Conservation (phyloP, 768 basidiomycete genomes). For the Galerina sulciceps region DNA sequence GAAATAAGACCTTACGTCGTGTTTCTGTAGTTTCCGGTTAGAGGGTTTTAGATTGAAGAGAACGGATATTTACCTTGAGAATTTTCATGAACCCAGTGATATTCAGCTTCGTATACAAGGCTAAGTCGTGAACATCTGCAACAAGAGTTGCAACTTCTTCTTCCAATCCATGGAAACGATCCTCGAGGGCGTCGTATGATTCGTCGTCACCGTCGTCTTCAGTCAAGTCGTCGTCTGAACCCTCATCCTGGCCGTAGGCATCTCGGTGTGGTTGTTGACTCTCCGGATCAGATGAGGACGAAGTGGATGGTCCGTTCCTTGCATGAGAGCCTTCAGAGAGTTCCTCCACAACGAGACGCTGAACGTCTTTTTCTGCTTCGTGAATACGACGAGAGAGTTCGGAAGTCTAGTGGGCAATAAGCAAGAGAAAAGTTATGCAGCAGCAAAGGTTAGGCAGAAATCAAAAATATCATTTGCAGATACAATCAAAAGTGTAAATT, state of each 20-base stretch:
- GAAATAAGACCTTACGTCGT: conserved; percentile 64
- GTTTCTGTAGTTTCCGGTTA: conserved; percentile 63
- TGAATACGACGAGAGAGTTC: conserved; percentile 84
- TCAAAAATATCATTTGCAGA: background rate
- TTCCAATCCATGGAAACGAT: conserved; percentile 84
- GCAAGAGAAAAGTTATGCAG: background rate
- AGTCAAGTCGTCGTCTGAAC: conserved; percentile 70
- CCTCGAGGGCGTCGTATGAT: conserved; percentile 79
- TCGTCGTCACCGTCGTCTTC: conserved; percentile 46
- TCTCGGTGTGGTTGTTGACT: conserved; percentile 49
- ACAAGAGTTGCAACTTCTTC: conserved; percentile 95
- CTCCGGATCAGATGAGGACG: conserved; percentile 53
- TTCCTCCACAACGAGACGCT: conserved; percentile 73
- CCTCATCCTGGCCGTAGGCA: conserved; percentile 61
- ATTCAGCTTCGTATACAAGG: conserved; percentile 93
- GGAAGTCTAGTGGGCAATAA: conserved; percentile 55
- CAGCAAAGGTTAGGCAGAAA: background rate
- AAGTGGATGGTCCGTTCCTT: conserved; percentile 20
- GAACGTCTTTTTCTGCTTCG: conserved; percentile 81
- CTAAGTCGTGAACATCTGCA: conserved; percentile 90
- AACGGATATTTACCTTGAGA: conserved; percentile 65
- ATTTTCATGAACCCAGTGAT: conserved; percentile 99
- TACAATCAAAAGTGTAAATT: background rate
- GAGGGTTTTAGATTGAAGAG: background rate
- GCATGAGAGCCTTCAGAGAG: conserved; percentile 20